phyloP scores from a whole-genome alignment of 1,139 yeast species.

The Lodderomyces elongisporus region DNA sequence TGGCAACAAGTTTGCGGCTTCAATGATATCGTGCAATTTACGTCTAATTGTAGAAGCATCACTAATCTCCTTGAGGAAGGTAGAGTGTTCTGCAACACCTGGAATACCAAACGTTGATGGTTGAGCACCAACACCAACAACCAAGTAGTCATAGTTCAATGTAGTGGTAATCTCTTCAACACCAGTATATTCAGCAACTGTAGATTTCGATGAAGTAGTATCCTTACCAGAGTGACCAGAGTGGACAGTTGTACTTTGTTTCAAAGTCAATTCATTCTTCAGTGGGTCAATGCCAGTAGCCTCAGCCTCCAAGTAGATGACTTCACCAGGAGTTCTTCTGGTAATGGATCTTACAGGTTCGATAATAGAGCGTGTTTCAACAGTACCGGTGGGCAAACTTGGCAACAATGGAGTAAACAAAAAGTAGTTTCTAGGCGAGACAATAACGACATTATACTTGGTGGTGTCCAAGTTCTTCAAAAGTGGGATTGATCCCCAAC shows the following conservation, averaged over 20 bases:
- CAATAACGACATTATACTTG: slow-evolving; percentile 79
- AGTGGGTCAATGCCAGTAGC: slow-evolving; percentile 78
- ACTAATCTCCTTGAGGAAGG: slow-evolving; percentile 80
- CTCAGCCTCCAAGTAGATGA: slow-evolving; percentile 84
- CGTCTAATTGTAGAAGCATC: slow-evolving; percentile 76
- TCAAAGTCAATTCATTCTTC: slow-evolving; percentile 43
- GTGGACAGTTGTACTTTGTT: slow-evolving; percentile 48
- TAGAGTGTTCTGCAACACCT: slow-evolving; percentile 84
- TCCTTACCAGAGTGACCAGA: slow-evolving; percentile 53
- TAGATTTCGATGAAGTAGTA: slow-evolving; percentile 48
- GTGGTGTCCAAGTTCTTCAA: slow-evolving; percentile 83
- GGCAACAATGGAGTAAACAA: slow-evolving; percentile 92
- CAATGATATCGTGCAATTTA: slow-evolving; percentile 74
- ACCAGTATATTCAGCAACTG: slow-evolving; percentile 34
- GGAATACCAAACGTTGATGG: slow-evolving; percentile 92
- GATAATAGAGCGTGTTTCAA: slow-evolving; percentile 83
- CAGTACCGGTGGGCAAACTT: slow-evolving; percentile 89
- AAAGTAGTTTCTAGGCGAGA: slow-evolving; percentile 93
- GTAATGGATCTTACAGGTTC: slow-evolving; percentile 79
- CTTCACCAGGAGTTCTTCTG: slow-evolving; percentile 67
- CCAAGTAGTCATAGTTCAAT: slow-evolving; percentile 70
- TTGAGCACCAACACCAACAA: slow-evolving; percentile 88
- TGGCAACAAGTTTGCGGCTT: slow-evolving; percentile 75
- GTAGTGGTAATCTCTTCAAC: slow-evolving; percentile 45
- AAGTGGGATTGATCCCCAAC: slow-evolving; percentile 88